These are phyloP conservation scores for Apophysomyces trapeziformis DNA, from an alignment of 371 early-diverging fungal species.

Conservation along the genomic window DNA sequence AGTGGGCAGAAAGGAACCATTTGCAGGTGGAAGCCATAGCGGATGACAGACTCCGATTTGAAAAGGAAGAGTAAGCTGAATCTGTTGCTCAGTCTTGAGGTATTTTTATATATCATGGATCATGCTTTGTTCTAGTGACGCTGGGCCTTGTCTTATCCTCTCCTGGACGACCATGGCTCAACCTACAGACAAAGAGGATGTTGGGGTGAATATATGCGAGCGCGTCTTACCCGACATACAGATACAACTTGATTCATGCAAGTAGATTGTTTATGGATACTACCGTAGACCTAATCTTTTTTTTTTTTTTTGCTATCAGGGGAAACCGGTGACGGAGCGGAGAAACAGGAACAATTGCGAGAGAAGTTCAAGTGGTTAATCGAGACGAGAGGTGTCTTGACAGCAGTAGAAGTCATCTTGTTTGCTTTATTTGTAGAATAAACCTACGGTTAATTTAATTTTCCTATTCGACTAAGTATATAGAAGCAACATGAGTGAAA, in stretches of 20 bases:
- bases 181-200: neutral
- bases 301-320: neutral
- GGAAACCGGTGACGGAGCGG: neutral
- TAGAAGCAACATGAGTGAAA: no score
- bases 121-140: neutral
- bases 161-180: constrained; percentile 25
- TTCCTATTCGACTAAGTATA: no score
- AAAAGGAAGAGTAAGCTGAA: constrained; percentile 20
- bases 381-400: constrained; percentile 2
- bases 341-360: neutral
- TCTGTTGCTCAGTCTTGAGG: no score
- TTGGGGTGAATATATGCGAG: constrained; percentile 23
- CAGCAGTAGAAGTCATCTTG: neutral
- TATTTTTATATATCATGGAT: no score
- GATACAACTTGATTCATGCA: constrained; percentile 19
- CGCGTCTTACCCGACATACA: constrained; percentile 22
- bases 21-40: constrained; percentile 22
- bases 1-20: constrained; percentile 3
- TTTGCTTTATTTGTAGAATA: neutral
- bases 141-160: constrained; percentile 18
- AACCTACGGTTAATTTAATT: neutral
- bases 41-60: constrained; percentile 25
- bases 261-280: neutral
- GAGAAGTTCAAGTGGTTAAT: neutral
- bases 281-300: neutral